Evolutionary conservation across 352 stramenopile genomes (phyloP), one percentile per base, ranked within the genome.

Genomic region (Pythium rhizo-oryzae): DNA sequence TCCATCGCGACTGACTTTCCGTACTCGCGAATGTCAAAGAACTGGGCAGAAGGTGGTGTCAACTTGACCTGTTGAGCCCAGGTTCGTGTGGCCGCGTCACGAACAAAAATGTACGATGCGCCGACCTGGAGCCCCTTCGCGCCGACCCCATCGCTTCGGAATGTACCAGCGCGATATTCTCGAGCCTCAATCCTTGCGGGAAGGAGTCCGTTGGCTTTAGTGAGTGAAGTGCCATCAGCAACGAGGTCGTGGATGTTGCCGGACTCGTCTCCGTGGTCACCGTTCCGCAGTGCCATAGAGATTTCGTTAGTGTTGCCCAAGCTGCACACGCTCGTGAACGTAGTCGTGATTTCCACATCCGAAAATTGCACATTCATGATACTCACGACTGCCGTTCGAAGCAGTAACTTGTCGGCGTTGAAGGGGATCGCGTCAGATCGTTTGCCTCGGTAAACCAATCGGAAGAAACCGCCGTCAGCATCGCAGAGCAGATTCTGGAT

Each of bases 81-180:
- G 13, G 75, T 78, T 8, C 67, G 67, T 2, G 67, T 72, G 4
- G 62, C 43, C 0, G 53, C 44, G 25, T 83, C 65, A 7, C 79
- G 71, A 2, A 39, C 60, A 59, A 93, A 96, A 0, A 94, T 52
- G 28, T 96, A 96, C 9, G 73, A 74, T 19, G 86, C 88, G 12
- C 88, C 88, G 25, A 85, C 87, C 47, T 92, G 84, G 12, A 87
- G 41, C 11, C 88, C 88, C 59, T 93, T 94, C 8, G 82, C 75
- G 21, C 70, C 73, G 12, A 67, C 33, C 0, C 86, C 88, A 61
- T 90, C 88, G 13, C 70, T 78, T 19, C 78, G 77, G 65, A 87
- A 94, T 4, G 86, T 90, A 0, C 86, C 88, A 0, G 67, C 59
- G 0, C 64, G 72, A 47, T 91, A 89, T 54, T 94, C 82, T 21